These are phyloP conservation scores for Pholiota microspora DNA, from an alignment of 768 basidiomycete genomes.

Conservation along the genomic window DNA sequence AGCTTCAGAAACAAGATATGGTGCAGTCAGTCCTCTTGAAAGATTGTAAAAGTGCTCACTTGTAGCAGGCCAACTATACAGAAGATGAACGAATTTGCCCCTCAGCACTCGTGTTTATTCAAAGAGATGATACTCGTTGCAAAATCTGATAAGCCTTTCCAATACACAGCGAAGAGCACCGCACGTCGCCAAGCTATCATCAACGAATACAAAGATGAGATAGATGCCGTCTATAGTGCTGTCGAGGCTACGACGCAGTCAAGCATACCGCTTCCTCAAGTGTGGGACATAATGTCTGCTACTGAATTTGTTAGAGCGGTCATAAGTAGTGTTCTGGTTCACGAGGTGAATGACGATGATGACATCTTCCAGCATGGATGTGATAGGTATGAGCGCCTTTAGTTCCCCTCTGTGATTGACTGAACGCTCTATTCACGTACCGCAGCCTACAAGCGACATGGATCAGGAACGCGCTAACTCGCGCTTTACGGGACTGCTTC, in stretches of 20 bases:
- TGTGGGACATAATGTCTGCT: conserved; percentile 3
- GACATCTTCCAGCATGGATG: conserved; percentile 14
- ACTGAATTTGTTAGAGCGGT: conserved; percentile 6
- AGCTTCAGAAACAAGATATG: conserved; percentile 25
- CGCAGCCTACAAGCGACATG: conserved; percentile 12
- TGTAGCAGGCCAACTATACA: conserved; percentile 37
- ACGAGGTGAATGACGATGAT: neutral
- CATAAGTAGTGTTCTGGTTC: conserved; percentile 4
- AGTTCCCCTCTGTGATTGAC: neutral
- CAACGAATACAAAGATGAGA: conserved; percentile 37
- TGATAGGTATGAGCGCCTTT: neutral
- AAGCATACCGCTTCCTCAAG: conserved; percentile 2
- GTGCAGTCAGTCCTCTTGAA: conserved; percentile 7
- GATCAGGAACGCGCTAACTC: conserved; percentile 8
- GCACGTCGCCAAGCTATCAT: conserved; percentile 34
- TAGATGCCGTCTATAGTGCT: conserved; percentile 21
- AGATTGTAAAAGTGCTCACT: neutral
- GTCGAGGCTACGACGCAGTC: conserved; percentile 16
- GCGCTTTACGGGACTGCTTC: conserved; percentile 1
- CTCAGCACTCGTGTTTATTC: conserved; percentile 43
- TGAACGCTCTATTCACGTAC: neutral
- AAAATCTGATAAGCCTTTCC: conserved; percentile 38
- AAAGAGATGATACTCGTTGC: conserved; percentile 47
- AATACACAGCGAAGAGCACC: conserved; percentile 40
- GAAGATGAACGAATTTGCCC: conserved; percentile 37